Evolutionary conservation across 2,329 filamentous ascomycete species (phyloP), one percentile per base, ranked within the genome.

Genomic region (Sporothrix sp.): DNA sequence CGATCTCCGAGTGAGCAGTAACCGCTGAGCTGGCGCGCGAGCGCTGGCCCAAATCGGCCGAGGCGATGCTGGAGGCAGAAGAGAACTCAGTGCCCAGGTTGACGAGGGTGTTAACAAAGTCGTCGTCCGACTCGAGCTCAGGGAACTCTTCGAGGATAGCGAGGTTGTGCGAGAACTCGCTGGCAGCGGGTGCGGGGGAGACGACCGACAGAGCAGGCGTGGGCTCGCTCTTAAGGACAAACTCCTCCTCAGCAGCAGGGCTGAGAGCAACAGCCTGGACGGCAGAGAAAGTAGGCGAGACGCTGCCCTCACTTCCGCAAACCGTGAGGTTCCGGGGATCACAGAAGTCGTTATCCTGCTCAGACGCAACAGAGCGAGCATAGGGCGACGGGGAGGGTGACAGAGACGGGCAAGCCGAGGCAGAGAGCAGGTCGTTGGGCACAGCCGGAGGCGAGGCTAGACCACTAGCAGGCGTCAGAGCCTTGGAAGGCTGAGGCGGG

Each of bases 271-370:
- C 20, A 35, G 39, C 76, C 37, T 81, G 73, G 57, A 86, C 72
- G 54, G 76, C 74, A 20, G 83, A 75, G 58, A 87, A 83, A 58
- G 88, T 84, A 40, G 75, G 68, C 7, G 73, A 68, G 46, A 75
- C 63, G 8, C 70, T 73, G 35, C 73, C 65, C 59, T 71, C 75
- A 55, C 71, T 66, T 50, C 74, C 67, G 61, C 71, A 75, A 25
- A 95, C 87, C 18, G 86, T 95, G 57, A 96, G 72, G 63, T 95
- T 87, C 62, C 90, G 83, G 30, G 91, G 90, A 64, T 96, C 90
- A 68, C 91, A 95, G 66, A 93, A 94, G 68, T 88, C 84, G 58
- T 88, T 76, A 65, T 88, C 84, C 58, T 78, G 74, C 62, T 88
- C 84, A 2, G 81, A 81, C 40, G 76, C 71, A 64, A 83, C 71